Percentiles rank a stretch among this genome's conserved stretches.
These are phyloP conservation scores for Xylaria scruposa DNA, from an alignment of 495 filamentous ascomycete species.

Conservation along the genomic window DNA sequence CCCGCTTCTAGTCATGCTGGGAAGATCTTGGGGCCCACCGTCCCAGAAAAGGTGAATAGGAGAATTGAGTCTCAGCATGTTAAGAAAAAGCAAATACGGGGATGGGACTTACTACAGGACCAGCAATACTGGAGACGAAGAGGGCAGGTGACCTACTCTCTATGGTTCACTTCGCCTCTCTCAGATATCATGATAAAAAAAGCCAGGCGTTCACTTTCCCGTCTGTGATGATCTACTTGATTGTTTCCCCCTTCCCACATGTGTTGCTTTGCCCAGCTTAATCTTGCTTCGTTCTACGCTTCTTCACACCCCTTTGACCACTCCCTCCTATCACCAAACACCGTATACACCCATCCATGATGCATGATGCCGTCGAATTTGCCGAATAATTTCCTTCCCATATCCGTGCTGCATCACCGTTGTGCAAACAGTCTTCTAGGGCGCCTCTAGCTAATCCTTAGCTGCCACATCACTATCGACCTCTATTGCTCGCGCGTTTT, in stretches of 20 bases:
- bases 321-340: slow-evolving; percentile 24
- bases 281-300: slow-evolving; percentile 12
- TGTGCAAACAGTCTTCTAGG: slow-evolving; percentile 52
- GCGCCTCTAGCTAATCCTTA: slow-evolving; percentile 48
- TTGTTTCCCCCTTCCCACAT: slow-evolving; percentile 23
- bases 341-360: slow-evolving; percentile 41
- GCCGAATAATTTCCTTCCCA: slow-evolving; percentile 46
- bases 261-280: slow-evolving; percentile 23
- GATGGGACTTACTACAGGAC: slow-evolving; percentile 15
- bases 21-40: slow-evolving; percentile 28
- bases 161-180: slow-evolving; percentile 20
- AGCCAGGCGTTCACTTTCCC: slow-evolving; percentile 12
- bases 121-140: slow-evolving; percentile 10
- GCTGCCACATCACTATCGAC: slow-evolving; percentile 50
- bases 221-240: not conserved
- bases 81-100: slow-evolving; percentile 28
- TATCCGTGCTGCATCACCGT: slow-evolving; percentile 48
- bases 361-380: slow-evolving; percentile 52
- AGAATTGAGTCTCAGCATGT: slow-evolving; percentile 22
- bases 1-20: slow-evolving; percentile 23
- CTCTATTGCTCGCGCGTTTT: slow-evolving; percentile 33
- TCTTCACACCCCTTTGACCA: slow-evolving; percentile 21
- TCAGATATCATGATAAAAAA: slow-evolving; percentile 26
- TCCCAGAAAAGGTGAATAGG: slow-evolving; percentile 21
- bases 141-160: slow-evolving; percentile 21